Percentiles rank a stretch among this genome's conserved stretches.
phyloP scores from a whole-genome alignment of 768 basidiomycete species.

The Hemileccinum impolitum region DNA sequence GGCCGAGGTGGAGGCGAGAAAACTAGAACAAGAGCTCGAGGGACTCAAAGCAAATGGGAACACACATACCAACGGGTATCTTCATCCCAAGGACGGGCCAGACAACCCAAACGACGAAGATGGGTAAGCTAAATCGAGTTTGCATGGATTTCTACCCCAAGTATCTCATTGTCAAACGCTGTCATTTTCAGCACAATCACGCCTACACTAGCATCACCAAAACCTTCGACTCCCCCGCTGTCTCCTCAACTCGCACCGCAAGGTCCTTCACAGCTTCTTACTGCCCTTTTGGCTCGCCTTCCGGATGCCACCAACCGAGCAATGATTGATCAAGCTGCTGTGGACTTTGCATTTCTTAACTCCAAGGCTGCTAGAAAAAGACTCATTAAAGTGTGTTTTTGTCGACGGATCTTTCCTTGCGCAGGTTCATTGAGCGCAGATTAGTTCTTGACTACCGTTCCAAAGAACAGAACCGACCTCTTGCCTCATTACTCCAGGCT shows the following conservation, averaged over 20 bases:
- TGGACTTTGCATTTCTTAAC: slow-evolving; percentile 96
- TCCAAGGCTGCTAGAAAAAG: slow-evolving; percentile 95
- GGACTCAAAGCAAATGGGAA: slow-evolving; percentile 46
- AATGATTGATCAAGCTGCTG: slow-evolving; percentile 87
- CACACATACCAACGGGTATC: slow-evolving; percentile 18
- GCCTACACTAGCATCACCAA: slow-evolving; percentile 68
- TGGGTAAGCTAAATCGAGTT: slow-evolving; percentile 16
- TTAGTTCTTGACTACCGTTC: slow-evolving; percentile 79
- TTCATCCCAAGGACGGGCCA: slow-evolving; percentile 3
- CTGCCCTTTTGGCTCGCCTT: slow-evolving; percentile 83
- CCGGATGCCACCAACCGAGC: slow-evolving; percentile 92
- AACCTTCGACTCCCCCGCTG: slow-evolving; percentile 51
- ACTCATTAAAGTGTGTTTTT: slow-evolving; percentile 65
- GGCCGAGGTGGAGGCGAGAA: slow-evolving; percentile 62
- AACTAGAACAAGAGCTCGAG: slow-evolving; percentile 75
- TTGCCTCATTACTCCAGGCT: slow-evolving; percentile 91
- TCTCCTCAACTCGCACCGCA: slow-evolving; percentile 77
- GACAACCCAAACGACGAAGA: slow-evolving; percentile 28
- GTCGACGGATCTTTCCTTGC: background rate
- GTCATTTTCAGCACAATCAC: slow-evolving; percentile 44
- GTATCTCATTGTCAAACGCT: slow-evolving; percentile 39
- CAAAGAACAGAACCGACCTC: slow-evolving; percentile 85
- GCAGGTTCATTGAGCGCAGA: slow-evolving; percentile 8
- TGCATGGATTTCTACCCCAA: background rate
- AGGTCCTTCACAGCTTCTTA: slow-evolving; percentile 91